A percentile compares a stretch with the other conserved stretches of the same genome.
Conservation (phyloP, 2,329 filamentous ascomycete species). For the Elsinoe arachidis region DNA sequence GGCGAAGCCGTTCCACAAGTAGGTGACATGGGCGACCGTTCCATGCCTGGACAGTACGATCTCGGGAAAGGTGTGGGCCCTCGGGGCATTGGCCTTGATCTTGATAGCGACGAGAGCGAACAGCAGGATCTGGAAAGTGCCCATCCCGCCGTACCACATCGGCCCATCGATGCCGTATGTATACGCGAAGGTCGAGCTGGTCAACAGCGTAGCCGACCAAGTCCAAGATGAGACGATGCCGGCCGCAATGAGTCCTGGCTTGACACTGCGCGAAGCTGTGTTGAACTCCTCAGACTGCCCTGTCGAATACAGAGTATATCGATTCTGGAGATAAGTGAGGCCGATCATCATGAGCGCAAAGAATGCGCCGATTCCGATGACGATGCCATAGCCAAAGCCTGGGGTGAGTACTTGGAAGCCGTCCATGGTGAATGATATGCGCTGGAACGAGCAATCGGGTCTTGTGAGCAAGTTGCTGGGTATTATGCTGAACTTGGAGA, state of each 20-base stretch:
- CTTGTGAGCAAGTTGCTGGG: background rate
- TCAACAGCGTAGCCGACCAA: conserved; percentile 42
- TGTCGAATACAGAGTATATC: conserved; percentile 35
- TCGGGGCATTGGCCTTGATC: conserved; percentile 35
- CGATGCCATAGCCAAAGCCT: conserved; percentile 45
- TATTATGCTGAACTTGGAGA: background rate
- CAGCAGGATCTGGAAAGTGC: conserved; percentile 37
- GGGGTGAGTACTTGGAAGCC: conserved; percentile 1
- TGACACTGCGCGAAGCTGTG: conserved; percentile 76
- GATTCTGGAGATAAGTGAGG: conserved; percentile 27
- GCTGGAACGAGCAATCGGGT: background rate
- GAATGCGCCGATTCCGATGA: conserved; percentile 62
- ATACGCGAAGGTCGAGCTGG: conserved; percentile 28
- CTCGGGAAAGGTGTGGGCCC: conserved; percentile 34
- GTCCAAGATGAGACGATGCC: conserved; percentile 88
- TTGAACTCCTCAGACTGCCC: conserved; percentile 65
- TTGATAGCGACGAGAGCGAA: conserved; percentile 38
- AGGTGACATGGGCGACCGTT: conserved; percentile 21
- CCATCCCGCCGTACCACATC: conserved; percentile 37
- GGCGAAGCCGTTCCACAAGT: conserved; percentile 33
- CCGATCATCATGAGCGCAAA: conserved; percentile 47
- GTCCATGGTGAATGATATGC: background rate
- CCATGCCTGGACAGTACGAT: conserved; percentile 34
- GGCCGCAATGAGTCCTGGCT: conserved; percentile 75
- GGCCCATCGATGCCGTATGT: conserved; percentile 30